Evolutionary conservation across 257 asterid species (phyloP), one percentile per base, ranked within the genome.

Genomic region (Euphrasia confusa): DNA sequence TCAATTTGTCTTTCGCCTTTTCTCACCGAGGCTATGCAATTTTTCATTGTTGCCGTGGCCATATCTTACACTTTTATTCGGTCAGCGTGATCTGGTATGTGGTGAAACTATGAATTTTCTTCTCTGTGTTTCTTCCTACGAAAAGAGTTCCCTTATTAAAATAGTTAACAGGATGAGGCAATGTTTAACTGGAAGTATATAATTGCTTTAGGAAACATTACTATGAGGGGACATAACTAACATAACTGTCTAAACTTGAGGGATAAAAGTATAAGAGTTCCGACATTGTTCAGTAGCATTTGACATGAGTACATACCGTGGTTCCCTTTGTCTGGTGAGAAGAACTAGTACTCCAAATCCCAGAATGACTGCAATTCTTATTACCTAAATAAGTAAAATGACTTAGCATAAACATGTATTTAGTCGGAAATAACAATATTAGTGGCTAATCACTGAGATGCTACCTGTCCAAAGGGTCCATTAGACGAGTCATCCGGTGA

Each of bases 281-380:
- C 49, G 33, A 28, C 17, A 57, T 7, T 10, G 7, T 9, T 33
- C 24, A 57, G 28, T 50, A 50, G 56, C 56, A 14, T 4, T 40
- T 12, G 13, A 58, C 0, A 8, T 14, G 30, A 13, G 47, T 9
- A 47, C 58, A 32, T 69, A 74, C 79, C 75, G 18, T 44, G 95
- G 91, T 74, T 86, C 95, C 71, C 77, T 83, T 71, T 92, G 86
- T 70, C 97, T 81, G 63, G 90, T 86, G 60, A 92, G 77, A 61
- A 89, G 70, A 76, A 89, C 97, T 65, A 92, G 79, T 27, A 77
- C 72, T 63, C 97, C 97, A 64, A 86, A 92, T 52, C 96, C 96
- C 74, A 86, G 74, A 49, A 89, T 71, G 44, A 76, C 71, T 9
- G 80, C 96, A 63, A 86, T 40, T 67, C 84, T 92, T 50, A 86